Percentiles rank a stretch among this genome's conserved stretches.
Conservation (phyloP, 106 monocot genomes). For the Acorus gramineus region DNA sequence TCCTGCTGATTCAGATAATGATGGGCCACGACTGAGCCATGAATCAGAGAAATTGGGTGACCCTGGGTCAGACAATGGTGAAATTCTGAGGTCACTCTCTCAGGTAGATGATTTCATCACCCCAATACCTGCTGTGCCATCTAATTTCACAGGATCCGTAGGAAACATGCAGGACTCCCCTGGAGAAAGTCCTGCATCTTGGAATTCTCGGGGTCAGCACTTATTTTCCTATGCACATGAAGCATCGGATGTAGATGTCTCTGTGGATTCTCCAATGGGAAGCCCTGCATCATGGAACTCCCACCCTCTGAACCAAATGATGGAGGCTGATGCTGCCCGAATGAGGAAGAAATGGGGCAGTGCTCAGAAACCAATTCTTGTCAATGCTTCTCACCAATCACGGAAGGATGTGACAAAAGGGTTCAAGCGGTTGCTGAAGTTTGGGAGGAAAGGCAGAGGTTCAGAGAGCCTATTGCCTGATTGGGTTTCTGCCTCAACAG, state of each 20-base stretch:
- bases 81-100: constrained; percentile 18
- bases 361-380: constrained; percentile 56
- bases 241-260: constrained; percentile 59
- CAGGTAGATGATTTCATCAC: constrained; percentile 18
- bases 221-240: constrained; percentile 57
- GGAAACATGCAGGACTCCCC: constrained; percentile 35
- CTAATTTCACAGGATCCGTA: constrained; percentile 20
- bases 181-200: constrained; percentile 46
- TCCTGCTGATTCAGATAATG: constrained; percentile 43
- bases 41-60: constrained; percentile 38
- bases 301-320: constrained; percentile 34
- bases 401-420: constrained; percentile 66
- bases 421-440: constrained; percentile 67
- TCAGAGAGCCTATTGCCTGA: constrained; percentile 38
- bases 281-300: constrained; percentile 57
- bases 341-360: constrained; percentile 92
- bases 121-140: neutral
- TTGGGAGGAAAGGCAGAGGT: constrained; percentile 69
- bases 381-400: constrained; percentile 34
- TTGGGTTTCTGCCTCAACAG: constrained; percentile 76
- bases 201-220: constrained; percentile 41
- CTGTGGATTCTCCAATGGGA: constrained; percentile 46
- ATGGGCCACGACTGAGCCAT: constrained; percentile 21
- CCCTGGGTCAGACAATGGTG: constrained; percentile 40
- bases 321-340: constrained; percentile 42